Conservation (phyloP, 805 yeast species). For the Ogataea paraovalis region DNA sequence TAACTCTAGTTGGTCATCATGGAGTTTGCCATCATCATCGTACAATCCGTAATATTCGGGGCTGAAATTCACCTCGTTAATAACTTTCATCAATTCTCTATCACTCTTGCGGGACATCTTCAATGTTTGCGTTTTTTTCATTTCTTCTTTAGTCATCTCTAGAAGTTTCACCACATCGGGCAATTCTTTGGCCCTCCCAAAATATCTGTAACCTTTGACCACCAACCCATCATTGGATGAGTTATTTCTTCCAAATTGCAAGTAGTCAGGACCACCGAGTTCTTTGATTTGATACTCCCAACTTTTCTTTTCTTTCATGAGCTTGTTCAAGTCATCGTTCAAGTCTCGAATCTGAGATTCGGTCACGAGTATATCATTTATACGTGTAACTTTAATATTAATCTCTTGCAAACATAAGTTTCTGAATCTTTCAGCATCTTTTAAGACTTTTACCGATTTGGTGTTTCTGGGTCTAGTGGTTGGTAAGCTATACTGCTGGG, state of each 20-base stretch:
- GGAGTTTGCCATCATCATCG: constrained; percentile 26
- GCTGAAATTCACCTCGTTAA: constrained; percentile 4
- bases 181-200: constrained; percentile 78
- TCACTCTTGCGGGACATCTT: constrained; percentile 13
- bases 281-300: constrained; percentile 76
- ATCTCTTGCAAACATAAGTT: constrained; percentile 59
- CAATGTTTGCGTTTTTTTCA: constrained; percentile 14
- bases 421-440: constrained; percentile 73
- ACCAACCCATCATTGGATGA: constrained; percentile 4
- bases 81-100: not conserved
- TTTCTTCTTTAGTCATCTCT: constrained; percentile 28
- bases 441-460: constrained; percentile 45
- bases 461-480: constrained; percentile 57
- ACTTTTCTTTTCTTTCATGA: constrained; percentile 60
- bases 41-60: constrained; percentile 42
- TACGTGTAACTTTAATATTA: constrained; percentile 51
- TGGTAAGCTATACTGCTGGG: constrained; percentile 46
- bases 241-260: constrained; percentile 17
- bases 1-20: not conserved
- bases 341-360: constrained; percentile 64
- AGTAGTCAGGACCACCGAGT: constrained; percentile 72
- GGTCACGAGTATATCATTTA: constrained; percentile 57
- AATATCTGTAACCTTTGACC: constrained; percentile 62
- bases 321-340: constrained; percentile 68
- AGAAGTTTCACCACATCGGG: constrained; percentile 62